A percentile compares a stretch with the other conserved stretches of the same genome.
Conservation (phyloP, 495 filamentous ascomycete species). For the Wilcoxina mikolae region DNA sequence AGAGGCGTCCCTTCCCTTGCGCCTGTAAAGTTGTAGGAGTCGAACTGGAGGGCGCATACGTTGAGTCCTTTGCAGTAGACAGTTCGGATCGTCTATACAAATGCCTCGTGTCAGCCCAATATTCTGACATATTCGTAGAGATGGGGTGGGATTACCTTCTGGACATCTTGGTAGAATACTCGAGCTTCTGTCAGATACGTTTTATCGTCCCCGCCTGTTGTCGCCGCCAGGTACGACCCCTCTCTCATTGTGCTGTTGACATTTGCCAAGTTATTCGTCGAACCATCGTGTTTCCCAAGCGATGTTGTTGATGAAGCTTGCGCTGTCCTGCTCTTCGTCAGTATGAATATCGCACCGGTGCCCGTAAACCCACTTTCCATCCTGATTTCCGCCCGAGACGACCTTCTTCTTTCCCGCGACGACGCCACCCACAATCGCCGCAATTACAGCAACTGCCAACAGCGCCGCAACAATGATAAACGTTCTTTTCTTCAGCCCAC, state of each 20-base stretch:
- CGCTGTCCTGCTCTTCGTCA: background rate
- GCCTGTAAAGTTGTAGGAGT: background rate
- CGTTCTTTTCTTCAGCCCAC: background rate
- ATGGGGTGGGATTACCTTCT: background rate
- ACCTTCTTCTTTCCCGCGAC: background rate
- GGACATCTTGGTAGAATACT: background rate
- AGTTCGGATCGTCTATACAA: background rate
- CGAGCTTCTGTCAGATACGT: background rate
- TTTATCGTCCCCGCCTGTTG: background rate
- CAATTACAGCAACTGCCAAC: background rate
- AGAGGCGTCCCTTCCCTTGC: background rate
- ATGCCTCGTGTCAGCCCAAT: background rate
- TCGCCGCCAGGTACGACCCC: background rate
- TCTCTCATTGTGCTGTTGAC: background rate
- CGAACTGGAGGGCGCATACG: background rate
- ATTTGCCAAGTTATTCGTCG: background rate
- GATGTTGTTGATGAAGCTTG: background rate
- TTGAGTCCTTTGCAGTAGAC: background rate
- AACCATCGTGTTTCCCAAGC: background rate
- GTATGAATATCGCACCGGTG: background rate
- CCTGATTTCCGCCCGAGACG: background rate
- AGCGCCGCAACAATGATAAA: background rate
- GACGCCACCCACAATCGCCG: background rate
- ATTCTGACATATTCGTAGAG: background rate
- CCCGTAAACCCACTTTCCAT: background rate